Conservation (phyloP, 805 yeast species). For the Novakomyces olei region DNA sequence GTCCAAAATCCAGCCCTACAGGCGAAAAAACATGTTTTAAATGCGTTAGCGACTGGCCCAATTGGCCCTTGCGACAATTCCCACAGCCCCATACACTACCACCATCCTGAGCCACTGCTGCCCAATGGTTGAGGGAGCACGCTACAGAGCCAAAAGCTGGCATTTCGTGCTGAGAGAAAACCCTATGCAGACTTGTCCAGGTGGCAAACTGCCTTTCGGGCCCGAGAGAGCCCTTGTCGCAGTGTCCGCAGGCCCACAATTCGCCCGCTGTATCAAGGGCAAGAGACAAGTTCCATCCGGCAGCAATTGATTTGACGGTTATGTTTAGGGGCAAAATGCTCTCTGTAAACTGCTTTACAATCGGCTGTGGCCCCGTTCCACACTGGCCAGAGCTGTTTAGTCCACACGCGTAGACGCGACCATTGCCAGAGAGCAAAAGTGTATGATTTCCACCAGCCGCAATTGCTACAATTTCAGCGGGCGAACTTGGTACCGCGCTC, state of each 20-base stretch:
- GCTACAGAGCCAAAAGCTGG: not conserved
- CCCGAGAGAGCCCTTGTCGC: not conserved
- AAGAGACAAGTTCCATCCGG: not conserved
- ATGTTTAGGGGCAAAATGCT: no score
- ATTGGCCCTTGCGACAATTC: conserved; percentile 3
- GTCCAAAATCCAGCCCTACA: not conserved
- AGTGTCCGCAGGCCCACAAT: not conserved
- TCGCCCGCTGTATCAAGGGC: not conserved
- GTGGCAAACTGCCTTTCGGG: not conserved
- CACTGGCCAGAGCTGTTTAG: not conserved
- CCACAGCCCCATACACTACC: conserved; percentile 3
- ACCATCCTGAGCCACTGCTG: not conserved
- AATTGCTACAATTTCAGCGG: not conserved
- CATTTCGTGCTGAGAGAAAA: not conserved
- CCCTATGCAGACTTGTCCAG: no score
- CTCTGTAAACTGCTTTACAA: no score
- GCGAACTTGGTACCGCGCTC: no score
- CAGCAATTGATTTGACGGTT: not conserved
- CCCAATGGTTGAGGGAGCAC: conserved; percentile 1
- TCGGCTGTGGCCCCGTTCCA: no score
- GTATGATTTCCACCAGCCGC: conserved; percentile 3
- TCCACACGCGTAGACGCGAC: conserved; percentile 1
- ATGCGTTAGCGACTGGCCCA: not conserved
- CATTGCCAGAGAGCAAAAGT: not conserved
- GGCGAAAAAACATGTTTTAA: not conserved